Base-by-base conservation (phyloP, 2,329 filamentous ascomycete species). In the Saccharata proteae region DNA sequence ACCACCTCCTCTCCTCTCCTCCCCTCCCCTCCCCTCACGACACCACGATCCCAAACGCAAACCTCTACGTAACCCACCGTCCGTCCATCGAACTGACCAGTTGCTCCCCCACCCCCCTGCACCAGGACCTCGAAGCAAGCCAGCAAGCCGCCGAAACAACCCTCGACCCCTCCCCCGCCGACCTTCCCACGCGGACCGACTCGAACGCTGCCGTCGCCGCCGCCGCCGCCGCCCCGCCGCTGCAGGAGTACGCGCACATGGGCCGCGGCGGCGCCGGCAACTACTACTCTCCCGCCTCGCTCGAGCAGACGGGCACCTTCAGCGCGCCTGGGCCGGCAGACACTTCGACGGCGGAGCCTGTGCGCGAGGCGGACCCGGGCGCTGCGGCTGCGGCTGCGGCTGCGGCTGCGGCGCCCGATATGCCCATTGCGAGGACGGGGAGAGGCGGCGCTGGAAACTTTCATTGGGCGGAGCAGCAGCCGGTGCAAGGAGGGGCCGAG, bases 401-500 rank as follows among this genome's bases (percentile, higher is more conserved):
- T n/a, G n/a, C 24, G 24, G 24, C 6, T 25, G 3, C 40, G 46
- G 4, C 26, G 50, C 8, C 49, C 42, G 33, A 54, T 41, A 22
- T 49, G 36, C 52, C 52, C 11, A 40, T 55, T 24, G 52, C 46
- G 16, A 37, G 48, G 16, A 45, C 45, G 15, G 62, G 62, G 2
- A 45, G 61, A 26, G 62, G 62, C 16, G 62, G 62, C 5, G 59
- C 59, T n/a, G 62, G 62, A 3, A 65, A 65, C 32, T 61, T 57
- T 37, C 46, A 55, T n/a, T 63, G 54, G 54, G 26, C 26, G 14
- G 27, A 30, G 26, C 29, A 30, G 28, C n/a, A 22, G 7, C 14
- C 24, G 14, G 15, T n/a, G 11, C 12, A 22, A 23, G 35, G 43
- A 34, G 45, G 51, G 32, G 46, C 43, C 29, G 45, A 49, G 19